These are phyloP conservation scores for Taphrina confusa DNA, from an alignment of 1,139 yeast genomes.

Conservation along the genomic window DNA sequence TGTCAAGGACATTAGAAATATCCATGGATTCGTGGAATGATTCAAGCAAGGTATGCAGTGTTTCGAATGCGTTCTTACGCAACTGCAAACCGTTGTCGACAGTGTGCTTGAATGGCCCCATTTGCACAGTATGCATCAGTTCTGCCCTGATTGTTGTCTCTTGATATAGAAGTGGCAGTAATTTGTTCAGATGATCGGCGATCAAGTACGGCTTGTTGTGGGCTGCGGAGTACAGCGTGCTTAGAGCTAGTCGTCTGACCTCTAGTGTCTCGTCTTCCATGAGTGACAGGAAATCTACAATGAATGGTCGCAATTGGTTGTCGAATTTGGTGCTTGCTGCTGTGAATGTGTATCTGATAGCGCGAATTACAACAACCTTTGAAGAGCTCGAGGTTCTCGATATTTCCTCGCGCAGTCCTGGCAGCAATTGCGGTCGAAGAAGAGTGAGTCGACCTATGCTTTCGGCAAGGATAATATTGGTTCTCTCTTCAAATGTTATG, in stretches of 20 bases:
- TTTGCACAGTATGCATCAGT: slow-evolving; percentile 66
- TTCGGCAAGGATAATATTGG: slow-evolving; percentile 47
- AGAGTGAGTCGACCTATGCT: slow-evolving; percentile 48
- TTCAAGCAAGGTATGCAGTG: slow-evolving; percentile 58
- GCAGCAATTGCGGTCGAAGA: slow-evolving; percentile 44
- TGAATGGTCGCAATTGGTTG: slow-evolving; percentile 44
- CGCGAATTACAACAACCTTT: slow-evolving; percentile 46
- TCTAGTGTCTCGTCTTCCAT: slow-evolving; percentile 45
- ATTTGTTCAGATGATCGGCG: slow-evolving; percentile 53
- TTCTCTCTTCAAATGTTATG: slow-evolving; percentile 40
- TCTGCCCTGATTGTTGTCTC: slow-evolving; percentile 61
- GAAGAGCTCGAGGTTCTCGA: slow-evolving; percentile 41
- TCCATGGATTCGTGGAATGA: slow-evolving; percentile 41
- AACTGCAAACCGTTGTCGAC: slow-evolving; percentile 77
- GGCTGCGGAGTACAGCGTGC: slow-evolving; percentile 61
- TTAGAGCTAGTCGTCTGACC: slow-evolving; percentile 56
- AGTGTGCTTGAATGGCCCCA: slow-evolving; percentile 86
- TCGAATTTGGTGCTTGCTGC: slow-evolving; percentile 41
- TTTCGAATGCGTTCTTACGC: slow-evolving; percentile 72
- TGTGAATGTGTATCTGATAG: slow-evolving; percentile 47
- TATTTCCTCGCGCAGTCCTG: slow-evolving; percentile 43
- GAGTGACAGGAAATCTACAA: slow-evolving; percentile 48
- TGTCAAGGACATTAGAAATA: slow-evolving; percentile 43
- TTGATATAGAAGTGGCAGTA: slow-evolving; percentile 56
- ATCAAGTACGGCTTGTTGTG: slow-evolving; percentile 60